These are phyloP conservation scores for Erysiphe pulchra DNA, from an alignment of 2,329 filamentous ascomycete genomes.

Conservation along the genomic window DNA sequence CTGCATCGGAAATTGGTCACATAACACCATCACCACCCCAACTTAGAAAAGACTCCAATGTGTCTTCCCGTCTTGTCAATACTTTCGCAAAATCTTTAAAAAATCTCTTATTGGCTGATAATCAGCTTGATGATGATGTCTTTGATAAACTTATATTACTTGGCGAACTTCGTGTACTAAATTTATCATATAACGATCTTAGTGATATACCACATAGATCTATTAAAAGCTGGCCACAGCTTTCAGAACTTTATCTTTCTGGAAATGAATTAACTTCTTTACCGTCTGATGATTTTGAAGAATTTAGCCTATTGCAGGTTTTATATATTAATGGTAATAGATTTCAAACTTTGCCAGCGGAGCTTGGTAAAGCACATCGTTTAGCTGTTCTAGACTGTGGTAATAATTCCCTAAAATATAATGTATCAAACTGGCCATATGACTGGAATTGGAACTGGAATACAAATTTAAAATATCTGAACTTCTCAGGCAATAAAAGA, in stretches of 20 bases:
- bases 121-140: conserved; percentile 78
- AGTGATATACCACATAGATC: conserved; percentile 77
- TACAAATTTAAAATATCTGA: conserved; percentile 78
- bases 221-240: conserved; percentile 68
- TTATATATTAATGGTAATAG: conserved; percentile 95
- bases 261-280: conserved; percentile 82
- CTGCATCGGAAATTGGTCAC: conserved; percentile 22
- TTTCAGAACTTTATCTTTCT: conserved; percentile 80
- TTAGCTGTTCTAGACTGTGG: conserved; percentile 81
- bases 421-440: conserved; percentile 95
- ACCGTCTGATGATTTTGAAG: conserved; percentile 81
- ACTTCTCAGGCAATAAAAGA: conserved; percentile 87
- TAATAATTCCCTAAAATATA: conserved; percentile 91
- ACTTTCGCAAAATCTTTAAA: conserved; percentile 75
- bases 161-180: conserved; percentile 63
- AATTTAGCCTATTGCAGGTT: conserved; percentile 63
- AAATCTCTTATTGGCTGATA: conserved; percentile 75
- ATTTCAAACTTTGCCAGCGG: conserved; percentile 86
- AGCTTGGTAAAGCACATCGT: conserved; percentile 82
- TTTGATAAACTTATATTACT: conserved; percentile 76
- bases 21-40: conserved; percentile 25
- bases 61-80: conserved; percentile 52
- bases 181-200: conserved; percentile 83
- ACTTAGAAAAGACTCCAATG: conserved; percentile 64
- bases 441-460: conserved; percentile 99